Base-by-base conservation (phyloP, 164 flowering plant species). In the Tetracentron sinense region DNA sequence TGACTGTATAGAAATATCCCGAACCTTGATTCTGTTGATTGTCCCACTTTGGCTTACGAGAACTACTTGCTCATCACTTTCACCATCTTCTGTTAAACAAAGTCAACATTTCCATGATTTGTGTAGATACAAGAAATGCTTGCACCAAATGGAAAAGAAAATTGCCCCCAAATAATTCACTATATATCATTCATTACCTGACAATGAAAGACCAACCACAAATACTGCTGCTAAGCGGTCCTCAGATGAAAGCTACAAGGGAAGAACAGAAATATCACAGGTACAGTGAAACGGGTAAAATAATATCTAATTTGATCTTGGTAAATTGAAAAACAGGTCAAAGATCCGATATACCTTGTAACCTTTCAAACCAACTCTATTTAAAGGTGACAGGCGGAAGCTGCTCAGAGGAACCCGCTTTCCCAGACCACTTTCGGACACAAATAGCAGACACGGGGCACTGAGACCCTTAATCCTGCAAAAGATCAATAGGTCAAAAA, bases 1-100 rank as follows among this genome's bases (percentile, higher is more conserved):
- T 52, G 96, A 89, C 75, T 89, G 97, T 17, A 91, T 84, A 7
- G 99, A 83, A 56, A 94, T 71, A 75, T 94, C 99, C 50, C 90
- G 83, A 57, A 94, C 96, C 78, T 91, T 94, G 42, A 94, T 84
- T 73, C 99, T 78, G 71, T 94, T 94, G n/a, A 86, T 86, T 7
- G 96, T 89, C 47, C 99, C 99, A 76, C 94, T 89, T 65, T 91
- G 97, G 82, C 99, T 94, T 19, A 91, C 96, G 31, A 94, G 78
- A 64, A 94, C 93, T 25, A 94, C 81, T 78, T 94, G 96, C 72
- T 94, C 99, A 75, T 91, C 96, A 67, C 95, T 94, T 77, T 85
- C 93, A 48, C 94, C 96, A 73, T 89, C 96, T 46, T 85, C 96
- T 91, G 83, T 29, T 63, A 56, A 58, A 55, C 38, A 42, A 25